These are phyloP conservation scores for Monilinia laxa DNA, from an alignment of 2,329 filamentous ascomycete species.

Conservation along the genomic window DNA sequence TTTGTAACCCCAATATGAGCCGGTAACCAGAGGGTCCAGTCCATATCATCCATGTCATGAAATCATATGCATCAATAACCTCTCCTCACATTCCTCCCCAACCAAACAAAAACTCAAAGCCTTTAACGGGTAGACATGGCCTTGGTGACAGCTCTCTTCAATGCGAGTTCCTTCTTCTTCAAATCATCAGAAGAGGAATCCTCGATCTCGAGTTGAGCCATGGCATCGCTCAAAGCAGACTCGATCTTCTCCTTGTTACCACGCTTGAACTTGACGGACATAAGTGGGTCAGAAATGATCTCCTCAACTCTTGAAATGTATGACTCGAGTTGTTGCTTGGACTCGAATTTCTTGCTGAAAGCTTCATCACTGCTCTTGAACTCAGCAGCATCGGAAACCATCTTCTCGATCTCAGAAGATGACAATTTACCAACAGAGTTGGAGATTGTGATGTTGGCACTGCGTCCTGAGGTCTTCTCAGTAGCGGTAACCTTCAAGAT, in stretches of 20 bases:
- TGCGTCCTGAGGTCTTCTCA: conserved; percentile 97
- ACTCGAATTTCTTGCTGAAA: conserved; percentile 99
- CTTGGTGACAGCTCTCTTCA: conserved; percentile 98
- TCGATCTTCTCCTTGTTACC: conserved; percentile 99
- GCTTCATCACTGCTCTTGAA: conserved; percentile 98
- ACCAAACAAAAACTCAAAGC: conserved; percentile 21
- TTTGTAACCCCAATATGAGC: conserved; percentile 38
- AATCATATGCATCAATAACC: conserved; percentile 38
- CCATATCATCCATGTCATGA: conserved; percentile 40
- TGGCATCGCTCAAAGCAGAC: conserved; percentile 92
- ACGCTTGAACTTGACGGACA: conserved; percentile 97
- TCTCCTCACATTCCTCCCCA: conserved; percentile 29
- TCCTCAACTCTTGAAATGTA: conserved; percentile 99
- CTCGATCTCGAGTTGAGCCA: conserved; percentile 95
- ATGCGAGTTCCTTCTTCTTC: conserved; percentile 99
- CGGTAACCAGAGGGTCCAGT: conserved; percentile 39
- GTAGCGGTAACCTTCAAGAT: conserved; percentile 99
- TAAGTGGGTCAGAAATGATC: conserved; percentile 93
- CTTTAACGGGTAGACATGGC: conserved; percentile 84
- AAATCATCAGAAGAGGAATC: conserved; percentile 89
- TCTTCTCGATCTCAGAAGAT: conserved; percentile 90
- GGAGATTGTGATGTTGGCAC: conserved; percentile 98
- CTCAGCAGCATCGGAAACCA: conserved; percentile 94
- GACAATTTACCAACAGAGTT: conserved; percentile 99
- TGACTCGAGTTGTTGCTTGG: conserved; percentile 97